Evolutionary conservation across 176 grass and related monocot species (phyloP).

Genomic region (Elymus sibiricus): DNA sequence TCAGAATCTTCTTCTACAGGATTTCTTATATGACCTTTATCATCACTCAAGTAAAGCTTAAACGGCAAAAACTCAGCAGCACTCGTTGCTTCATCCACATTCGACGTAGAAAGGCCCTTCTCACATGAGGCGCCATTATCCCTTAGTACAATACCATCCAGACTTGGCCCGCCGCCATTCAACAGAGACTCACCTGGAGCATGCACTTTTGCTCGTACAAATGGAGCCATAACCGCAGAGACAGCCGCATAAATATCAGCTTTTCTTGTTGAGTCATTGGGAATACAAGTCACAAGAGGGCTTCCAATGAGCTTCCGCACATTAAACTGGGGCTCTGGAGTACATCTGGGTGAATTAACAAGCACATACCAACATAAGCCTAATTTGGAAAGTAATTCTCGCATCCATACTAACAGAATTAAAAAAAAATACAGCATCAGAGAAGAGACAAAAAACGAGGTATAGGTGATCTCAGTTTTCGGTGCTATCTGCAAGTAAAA

Average conservation of each 20-base stretch:
- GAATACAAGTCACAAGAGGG: slow-evolving; percentile 79
- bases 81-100: slow-evolving; percentile 37
- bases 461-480: neutral
- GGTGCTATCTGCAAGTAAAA: neutral
- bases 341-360: slow-evolving; percentile 44
- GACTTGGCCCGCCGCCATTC: slow-evolving; percentile 60
- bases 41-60: slow-evolving; percentile 77
- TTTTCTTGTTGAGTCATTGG: slow-evolving; percentile 41
- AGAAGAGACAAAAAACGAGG: neutral
- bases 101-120: slow-evolving; percentile 40
- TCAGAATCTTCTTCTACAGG: slow-evolving; percentile 51
- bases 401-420: neutral
- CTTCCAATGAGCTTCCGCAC: slow-evolving; percentile 68
- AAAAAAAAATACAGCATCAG: slow-evolving; percentile 3
- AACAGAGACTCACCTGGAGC: slow-evolving; percentile 33
- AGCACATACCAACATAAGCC: slow-evolving; percentile 15
- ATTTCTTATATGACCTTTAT: slow-evolving; percentile 48
- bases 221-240: slow-evolving; percentile 55
- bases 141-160: slow-evolving; percentile 72
- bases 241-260: slow-evolving; percentile 68
- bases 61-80: slow-evolving; percentile 48
- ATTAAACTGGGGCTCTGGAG: slow-evolving; percentile 52
- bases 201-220: slow-evolving; percentile 55
- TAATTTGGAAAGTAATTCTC: slow-evolving; percentile 11
- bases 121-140: slow-evolving; percentile 45